phyloP scores from a whole-genome alignment of 345 rosid genomes.

The Euphorbia lathyris region DNA sequence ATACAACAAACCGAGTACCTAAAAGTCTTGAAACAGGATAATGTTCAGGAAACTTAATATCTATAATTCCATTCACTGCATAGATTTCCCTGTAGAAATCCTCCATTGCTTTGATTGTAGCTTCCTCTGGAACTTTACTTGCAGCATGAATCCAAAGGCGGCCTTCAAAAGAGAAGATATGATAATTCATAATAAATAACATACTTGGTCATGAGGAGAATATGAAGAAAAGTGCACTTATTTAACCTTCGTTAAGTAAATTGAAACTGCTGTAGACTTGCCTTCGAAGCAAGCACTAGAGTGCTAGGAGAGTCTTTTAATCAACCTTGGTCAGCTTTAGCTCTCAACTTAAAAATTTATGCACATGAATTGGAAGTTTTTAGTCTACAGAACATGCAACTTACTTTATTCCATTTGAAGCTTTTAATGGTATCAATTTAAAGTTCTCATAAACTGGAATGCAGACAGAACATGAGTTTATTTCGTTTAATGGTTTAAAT shows the following conservation, averaged over 20 bases:
- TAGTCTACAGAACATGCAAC: background rate
- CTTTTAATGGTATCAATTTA: background rate
- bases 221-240: background rate
- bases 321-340: no score
- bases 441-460: background rate
- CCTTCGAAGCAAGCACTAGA: background rate
- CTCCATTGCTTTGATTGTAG: conserved; percentile 89
- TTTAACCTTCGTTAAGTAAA: no score
- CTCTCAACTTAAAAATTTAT: background rate
- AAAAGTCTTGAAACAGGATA: conserved; percentile 85
- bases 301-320: no score
- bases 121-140: conserved; percentile 79
- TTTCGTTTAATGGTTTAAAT: no score
- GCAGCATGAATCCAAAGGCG: conserved; percentile 99
- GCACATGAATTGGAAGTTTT: background rate
- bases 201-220: background rate
- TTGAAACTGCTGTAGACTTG: no score
- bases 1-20: conserved; percentile 33
- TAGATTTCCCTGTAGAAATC: conserved; percentile 76
- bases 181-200: background rate
- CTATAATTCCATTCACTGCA: conserved; percentile 59
- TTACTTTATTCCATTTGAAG: background rate
- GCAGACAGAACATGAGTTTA: background rate
- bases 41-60: conserved; percentile 61
- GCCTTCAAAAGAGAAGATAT: conserved; percentile 38